Conservation (phyloP, 2,329 filamentous ascomycete species). For the Cordyceps farinosa region DNA sequence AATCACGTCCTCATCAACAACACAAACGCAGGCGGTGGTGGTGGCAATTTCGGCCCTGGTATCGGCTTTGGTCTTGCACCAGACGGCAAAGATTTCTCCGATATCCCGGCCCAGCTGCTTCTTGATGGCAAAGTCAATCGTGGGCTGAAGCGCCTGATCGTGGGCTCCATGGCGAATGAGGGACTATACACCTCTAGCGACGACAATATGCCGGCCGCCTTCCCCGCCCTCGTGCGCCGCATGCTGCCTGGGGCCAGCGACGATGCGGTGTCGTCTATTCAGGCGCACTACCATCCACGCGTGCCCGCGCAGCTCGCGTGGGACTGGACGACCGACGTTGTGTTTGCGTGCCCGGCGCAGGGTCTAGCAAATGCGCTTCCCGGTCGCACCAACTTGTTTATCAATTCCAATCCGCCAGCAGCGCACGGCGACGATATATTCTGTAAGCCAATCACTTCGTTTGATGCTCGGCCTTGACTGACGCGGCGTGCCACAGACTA, state of each 20-base stretch:
- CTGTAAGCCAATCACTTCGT: constrained; percentile 14
- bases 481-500: constrained; percentile 15
- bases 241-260: constrained; percentile 19
- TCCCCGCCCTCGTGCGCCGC: constrained; percentile 19
- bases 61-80: constrained; percentile 22
- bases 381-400: constrained; percentile 15
- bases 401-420: constrained; percentile 19
- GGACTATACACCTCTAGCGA: constrained; percentile 20
- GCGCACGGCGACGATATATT: constrained; percentile 20
- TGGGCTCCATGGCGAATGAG: constrained; percentile 21
- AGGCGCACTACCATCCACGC: constrained; percentile 16
- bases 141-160: constrained; percentile 16
- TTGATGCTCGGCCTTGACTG: neutral
- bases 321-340: constrained; percentile 25
- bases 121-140: constrained; percentile 12
- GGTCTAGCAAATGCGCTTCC: constrained; percentile 21
- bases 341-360: constrained; percentile 24
- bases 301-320: constrained; percentile 21
- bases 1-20: constrained; percentile 23
- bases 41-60: constrained; percentile 23
- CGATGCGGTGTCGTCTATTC: constrained; percentile 16
- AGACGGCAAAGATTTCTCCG: constrained; percentile 21
- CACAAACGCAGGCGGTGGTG: constrained; percentile 19
- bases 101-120: constrained; percentile 19
- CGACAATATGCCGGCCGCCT: constrained; percentile 17